Evolutionary conservation across 2,329 filamentous ascomycete genomes (phyloP).

Genomic region (Xylariaceae sp.): DNA sequence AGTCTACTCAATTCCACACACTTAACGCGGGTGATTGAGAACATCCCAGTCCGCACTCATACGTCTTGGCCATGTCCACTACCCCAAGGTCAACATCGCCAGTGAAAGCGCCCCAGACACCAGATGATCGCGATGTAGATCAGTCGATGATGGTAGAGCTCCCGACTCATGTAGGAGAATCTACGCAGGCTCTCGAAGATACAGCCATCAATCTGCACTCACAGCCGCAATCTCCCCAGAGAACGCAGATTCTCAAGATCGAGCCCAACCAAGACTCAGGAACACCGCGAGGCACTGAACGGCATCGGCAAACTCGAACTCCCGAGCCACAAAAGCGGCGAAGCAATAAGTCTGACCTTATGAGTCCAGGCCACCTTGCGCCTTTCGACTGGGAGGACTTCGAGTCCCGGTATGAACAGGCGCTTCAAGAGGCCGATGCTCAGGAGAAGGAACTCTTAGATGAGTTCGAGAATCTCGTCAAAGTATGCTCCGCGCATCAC

Average conservation of each 20-base stretch:
- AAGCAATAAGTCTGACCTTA: conserved; percentile 27
- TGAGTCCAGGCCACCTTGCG: conserved; percentile 47
- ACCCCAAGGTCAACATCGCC: conserved; percentile 22
- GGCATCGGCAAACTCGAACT: conserved; percentile 21
- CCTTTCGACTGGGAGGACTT: conserved; percentile 77
- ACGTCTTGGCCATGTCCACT: conserved; percentile 16
- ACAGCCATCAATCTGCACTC: conserved; percentile 18
- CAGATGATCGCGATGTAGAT: conserved; percentile 15
- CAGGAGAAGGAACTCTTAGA: conserved; percentile 62
- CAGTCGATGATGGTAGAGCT: conserved; percentile 29
- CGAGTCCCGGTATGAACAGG: conserved; percentile 61
- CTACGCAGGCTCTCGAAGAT: conserved; percentile 16
- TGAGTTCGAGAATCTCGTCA: conserved; percentile 64
- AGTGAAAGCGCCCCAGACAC: conserved; percentile 12
- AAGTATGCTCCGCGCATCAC: conserved; percentile 39
- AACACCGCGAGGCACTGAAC: conserved; percentile 14
- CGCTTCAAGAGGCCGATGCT: conserved; percentile 57
- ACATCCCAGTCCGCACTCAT: neutral
- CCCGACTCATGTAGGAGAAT: conserved; percentile 20
- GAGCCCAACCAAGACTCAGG: conserved; percentile 11
- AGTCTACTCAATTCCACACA: no score
- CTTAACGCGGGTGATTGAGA: no score
- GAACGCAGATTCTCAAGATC: conserved; percentile 10
- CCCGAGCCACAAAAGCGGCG: conserved; percentile 35
- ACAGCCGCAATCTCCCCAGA: conserved; percentile 15